Percentiles rank a stretch among this genome's conserved stretches.
Conservation (phyloP, 73 alveolate genomes). For the Tetrahymena thermophila region DNA sequence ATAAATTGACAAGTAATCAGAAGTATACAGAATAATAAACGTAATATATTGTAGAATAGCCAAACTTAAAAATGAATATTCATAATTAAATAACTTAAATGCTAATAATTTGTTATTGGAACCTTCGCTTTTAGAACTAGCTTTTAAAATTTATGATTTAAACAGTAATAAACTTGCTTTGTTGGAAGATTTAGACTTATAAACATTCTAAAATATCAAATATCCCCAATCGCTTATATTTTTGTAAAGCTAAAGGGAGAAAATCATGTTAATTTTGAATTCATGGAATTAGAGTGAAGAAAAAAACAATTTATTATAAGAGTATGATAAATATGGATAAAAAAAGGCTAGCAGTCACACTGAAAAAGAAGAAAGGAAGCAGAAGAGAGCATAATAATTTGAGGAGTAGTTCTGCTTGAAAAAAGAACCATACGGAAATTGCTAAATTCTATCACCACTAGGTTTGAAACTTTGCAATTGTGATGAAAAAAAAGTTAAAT, state of each 20-base stretch:
- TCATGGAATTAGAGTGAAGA: constrained; percentile 2
- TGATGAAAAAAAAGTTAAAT: constrained; percentile 36
- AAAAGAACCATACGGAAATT: constrained; percentile 36
- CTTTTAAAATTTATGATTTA: not conserved
- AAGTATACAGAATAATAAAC: not conserved
- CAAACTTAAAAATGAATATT: not conserved
- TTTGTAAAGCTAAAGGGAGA: not conserved
- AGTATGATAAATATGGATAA: not conserved
- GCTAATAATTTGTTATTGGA: not conserved
- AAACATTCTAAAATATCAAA: not conserved
- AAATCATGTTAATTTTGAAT: not conserved
- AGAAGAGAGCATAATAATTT: constrained; percentile 10
- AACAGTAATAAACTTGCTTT: not conserved
- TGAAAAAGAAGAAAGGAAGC: constrained; percentile 9
- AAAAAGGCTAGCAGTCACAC: not conserved
- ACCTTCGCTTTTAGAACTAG: not conserved
- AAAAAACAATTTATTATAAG: not conserved
- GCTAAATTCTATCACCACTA: constrained; percentile 15
- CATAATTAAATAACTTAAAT: not conserved
- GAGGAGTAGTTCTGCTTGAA: constrained; percentile 21
- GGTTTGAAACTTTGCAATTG: constrained; percentile 20
- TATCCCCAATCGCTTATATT: not conserved
- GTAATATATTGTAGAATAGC: not conserved
- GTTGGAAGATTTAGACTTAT: not conserved
- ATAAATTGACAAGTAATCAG: not conserved